These are phyloP conservation scores for Collybia mongolica DNA, from an alignment of 768 basidiomycete genomes.

Conservation along the genomic window DNA sequence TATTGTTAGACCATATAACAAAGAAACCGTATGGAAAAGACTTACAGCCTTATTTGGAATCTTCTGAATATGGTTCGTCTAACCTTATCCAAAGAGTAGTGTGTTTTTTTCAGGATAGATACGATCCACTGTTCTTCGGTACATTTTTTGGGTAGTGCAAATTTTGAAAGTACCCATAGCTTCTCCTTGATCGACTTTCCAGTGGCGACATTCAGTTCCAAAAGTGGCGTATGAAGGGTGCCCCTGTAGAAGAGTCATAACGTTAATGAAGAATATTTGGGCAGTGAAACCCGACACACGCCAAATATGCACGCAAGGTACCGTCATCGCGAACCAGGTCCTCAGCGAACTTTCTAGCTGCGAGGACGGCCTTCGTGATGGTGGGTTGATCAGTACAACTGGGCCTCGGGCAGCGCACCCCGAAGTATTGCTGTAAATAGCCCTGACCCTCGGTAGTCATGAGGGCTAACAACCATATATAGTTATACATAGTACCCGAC, in stretches of 20 bases:
- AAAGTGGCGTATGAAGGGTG: slow-evolving; percentile 1
- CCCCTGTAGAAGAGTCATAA: slow-evolving; percentile 3
- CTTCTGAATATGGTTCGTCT: background rate
- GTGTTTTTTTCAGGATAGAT: background rate
- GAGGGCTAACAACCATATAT: background rate
- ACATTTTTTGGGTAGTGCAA: background rate
- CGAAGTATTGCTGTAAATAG: slow-evolving; percentile 12
- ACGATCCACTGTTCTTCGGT: slow-evolving; percentile 4
- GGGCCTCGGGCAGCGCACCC: background rate
- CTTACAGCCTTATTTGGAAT: background rate
- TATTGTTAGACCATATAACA: background rate
- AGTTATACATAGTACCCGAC: too few relatives aligned
- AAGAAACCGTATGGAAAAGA: background rate
- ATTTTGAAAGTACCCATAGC: background rate
- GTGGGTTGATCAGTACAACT: background rate
- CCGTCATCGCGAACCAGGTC: slow-evolving; percentile 6
- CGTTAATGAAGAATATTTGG: background rate
- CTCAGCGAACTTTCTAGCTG: slow-evolving; percentile 7
- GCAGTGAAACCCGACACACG: slow-evolving; percentile 2
- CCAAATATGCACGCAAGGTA: background rate
- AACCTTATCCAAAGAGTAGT: background rate
- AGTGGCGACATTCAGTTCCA: background rate
- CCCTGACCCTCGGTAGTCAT: slow-evolving; percentile 7
- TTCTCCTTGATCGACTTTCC: slow-evolving; percentile 2
- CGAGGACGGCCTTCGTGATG: slow-evolving; percentile 6